Percentiles rank a stretch among this genome's conserved stretches.
Evolutionary conservation across 2,329 filamentous ascomycete genomes (phyloP).

Genomic region (Xylariales sp.): DNA sequence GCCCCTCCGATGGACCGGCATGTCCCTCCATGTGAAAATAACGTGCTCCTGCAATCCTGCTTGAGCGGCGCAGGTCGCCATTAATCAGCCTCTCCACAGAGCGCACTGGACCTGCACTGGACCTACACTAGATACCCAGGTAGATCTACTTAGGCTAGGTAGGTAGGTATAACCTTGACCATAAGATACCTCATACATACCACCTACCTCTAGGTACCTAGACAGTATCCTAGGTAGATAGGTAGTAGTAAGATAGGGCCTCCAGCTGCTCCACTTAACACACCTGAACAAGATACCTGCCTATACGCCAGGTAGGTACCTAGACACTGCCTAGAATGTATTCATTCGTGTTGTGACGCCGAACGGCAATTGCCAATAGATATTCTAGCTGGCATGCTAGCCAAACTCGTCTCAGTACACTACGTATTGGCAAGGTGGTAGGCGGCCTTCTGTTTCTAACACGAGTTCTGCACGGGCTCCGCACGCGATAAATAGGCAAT

Average conservation of each 20-base stretch:
- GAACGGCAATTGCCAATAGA: no score
- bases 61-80: slow-evolving; percentile 14
- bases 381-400: background rate
- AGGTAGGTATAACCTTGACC: background rate
- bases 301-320: background rate
- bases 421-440: background rate
- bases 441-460: background rate
- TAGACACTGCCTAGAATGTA: no score
- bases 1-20: slow-evolving; percentile 9
- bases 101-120: background rate
- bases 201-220: no score
- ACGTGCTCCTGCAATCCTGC: slow-evolving; percentile 23
- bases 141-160: no score
- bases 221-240: no score
- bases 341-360: no score
- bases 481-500: background rate
- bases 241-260: background rate
- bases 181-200: background rate
- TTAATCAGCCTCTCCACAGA: slow-evolving; percentile 27
- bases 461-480: background rate
- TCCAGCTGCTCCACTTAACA: slow-evolving; percentile 15
- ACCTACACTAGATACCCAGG: background rate
- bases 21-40: slow-evolving; percentile 18
- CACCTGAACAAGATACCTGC: background rate
- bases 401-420: background rate